phyloP scores from a whole-genome alignment of 129 eudicot genomes.

The Escallonia herrerae region DNA sequence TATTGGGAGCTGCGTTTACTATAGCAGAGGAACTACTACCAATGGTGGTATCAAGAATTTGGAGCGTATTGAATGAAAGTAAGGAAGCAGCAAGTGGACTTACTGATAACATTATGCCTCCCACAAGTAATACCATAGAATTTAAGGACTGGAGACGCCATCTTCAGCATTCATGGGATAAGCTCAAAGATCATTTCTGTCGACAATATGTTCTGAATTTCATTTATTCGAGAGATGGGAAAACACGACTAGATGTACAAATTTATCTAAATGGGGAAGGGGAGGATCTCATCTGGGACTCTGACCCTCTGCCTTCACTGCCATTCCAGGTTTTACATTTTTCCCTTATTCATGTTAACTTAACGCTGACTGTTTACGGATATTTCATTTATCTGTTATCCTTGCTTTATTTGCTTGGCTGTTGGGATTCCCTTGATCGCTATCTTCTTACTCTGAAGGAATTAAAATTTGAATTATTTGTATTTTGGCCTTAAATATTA shows the following conservation, averaged over 20 bases:
- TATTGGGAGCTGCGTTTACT: slow-evolving; percentile 82
- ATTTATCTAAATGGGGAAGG: slow-evolving; percentile 65
- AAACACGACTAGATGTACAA: slow-evolving; percentile 69
- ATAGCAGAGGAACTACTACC: slow-evolving; percentile 89
- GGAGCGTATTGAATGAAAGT: slow-evolving; percentile 65
- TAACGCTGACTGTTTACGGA: no score
- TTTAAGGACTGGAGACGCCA: slow-evolving; percentile 92
- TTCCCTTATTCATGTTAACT: neutral
- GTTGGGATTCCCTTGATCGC: no score
- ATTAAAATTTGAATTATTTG: no score
- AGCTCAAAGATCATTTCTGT: slow-evolving; percentile 86
- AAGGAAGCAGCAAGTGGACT: slow-evolving; percentile 48
- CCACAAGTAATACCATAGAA: slow-evolving; percentile 42
- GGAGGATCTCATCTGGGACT: slow-evolving; percentile 47
- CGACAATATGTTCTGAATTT: slow-evolving; percentile 79
- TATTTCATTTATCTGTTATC: no score
- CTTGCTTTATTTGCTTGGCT: no score
- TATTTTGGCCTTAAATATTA: no score
- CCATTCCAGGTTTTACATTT: slow-evolving; percentile 76
- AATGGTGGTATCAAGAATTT: slow-evolving; percentile 64
- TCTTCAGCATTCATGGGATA: slow-evolving; percentile 85
- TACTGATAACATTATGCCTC: slow-evolving; percentile 29
- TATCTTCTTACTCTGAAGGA: no score
- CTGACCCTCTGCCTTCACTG: slow-evolving; percentile 91
- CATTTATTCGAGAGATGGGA: slow-evolving; percentile 88